phyloP scores from a whole-genome alignment of 1,139 yeast genomes.

The Suhomyces atakaporum region DNA sequence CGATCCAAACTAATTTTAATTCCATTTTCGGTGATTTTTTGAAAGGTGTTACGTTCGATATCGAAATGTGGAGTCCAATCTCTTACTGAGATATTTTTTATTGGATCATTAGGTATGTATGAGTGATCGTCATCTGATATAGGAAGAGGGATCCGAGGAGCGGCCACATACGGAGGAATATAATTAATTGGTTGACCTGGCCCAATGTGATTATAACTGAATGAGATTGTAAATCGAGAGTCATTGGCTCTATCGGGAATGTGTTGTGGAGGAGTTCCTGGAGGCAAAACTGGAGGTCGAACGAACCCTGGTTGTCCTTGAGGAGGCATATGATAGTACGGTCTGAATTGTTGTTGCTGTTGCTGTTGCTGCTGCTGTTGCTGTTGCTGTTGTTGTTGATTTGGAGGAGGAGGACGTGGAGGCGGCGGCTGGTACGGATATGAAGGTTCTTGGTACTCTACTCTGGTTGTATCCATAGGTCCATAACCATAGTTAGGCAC shows the following conservation, averaged over 20 bases:
- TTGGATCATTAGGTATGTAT: constrained; percentile 5
- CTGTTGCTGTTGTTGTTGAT: constrained; percentile 1
- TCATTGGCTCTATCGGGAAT: constrained; percentile 2
- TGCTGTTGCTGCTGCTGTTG: constrained; percentile 1
- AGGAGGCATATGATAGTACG: background rate
- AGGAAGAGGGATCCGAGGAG: background rate
- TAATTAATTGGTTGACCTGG: constrained; percentile 6
- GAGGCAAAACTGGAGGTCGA: background rate
- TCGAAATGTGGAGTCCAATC: constrained; percentile 8
- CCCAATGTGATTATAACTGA: constrained; percentile 2
- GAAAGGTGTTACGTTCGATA: constrained; percentile 5
- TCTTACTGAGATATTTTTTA: constrained; percentile 7
- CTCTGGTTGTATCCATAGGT: background rate
- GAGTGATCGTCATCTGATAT: background rate
- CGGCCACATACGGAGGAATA: constrained; percentile 3
- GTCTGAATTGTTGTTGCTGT: background rate
- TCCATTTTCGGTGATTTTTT: constrained; percentile 2
- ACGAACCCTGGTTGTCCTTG: background rate
- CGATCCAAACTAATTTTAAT: constrained; percentile 4
- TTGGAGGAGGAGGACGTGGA: background rate
- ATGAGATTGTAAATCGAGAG: constrained; percentile 4
- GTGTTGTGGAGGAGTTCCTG: background rate
- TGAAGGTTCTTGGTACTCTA: background rate
- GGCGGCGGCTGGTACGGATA: background rate
- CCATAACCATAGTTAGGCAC: background rate